Conservation (phyloP, 2,329 filamentous ascomycete species). For the Exophiala phaeomuriformis region DNA sequence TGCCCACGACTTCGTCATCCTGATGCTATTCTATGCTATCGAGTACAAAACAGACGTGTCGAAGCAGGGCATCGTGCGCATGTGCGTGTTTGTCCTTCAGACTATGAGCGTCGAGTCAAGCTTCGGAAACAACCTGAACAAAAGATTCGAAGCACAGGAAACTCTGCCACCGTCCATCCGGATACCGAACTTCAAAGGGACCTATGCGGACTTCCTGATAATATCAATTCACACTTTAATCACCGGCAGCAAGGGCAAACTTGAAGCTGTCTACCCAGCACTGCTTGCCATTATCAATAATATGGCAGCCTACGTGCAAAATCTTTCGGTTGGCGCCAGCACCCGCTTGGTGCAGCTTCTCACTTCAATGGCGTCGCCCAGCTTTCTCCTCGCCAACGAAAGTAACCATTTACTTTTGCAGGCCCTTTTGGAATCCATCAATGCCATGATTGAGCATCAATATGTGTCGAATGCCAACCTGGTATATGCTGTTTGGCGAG, state of each 20-base stretch:
- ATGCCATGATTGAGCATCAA: constrained; percentile 82
- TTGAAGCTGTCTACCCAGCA: constrained; percentile 87
- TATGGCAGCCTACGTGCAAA: constrained; percentile 74
- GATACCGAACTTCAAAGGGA: constrained; percentile 75
- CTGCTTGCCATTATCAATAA: constrained; percentile 91
- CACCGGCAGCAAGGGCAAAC: constrained; percentile 79
- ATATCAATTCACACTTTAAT: constrained; percentile 92
- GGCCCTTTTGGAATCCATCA: constrained; percentile 80
- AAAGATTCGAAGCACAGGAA: constrained; percentile 79
- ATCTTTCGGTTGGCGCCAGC: constrained; percentile 65
- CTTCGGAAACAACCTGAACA: constrained; percentile 85
- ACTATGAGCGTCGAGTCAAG: constrained; percentile 88
- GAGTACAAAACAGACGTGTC: constrained; percentile 79
- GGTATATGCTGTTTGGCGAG: constrained; percentile 69
- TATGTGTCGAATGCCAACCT: constrained; percentile 68
- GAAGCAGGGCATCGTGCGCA: constrained; percentile 85
- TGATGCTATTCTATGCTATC: constrained; percentile 86
- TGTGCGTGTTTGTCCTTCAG: constrained; percentile 96
- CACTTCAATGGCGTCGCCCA: constrained; percentile 84
- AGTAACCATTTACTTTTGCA: constrained; percentile 75
- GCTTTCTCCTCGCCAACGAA: constrained; percentile 86
- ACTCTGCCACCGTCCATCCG: constrained; percentile 74
- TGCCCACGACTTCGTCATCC: constrained; percentile 83
- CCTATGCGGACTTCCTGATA: constrained; percentile 88
- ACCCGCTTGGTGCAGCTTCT: constrained; percentile 82